phyloP scores from a whole-genome alignment of 1,139 yeast genomes.

The Taphrina flavorubra region DNA sequence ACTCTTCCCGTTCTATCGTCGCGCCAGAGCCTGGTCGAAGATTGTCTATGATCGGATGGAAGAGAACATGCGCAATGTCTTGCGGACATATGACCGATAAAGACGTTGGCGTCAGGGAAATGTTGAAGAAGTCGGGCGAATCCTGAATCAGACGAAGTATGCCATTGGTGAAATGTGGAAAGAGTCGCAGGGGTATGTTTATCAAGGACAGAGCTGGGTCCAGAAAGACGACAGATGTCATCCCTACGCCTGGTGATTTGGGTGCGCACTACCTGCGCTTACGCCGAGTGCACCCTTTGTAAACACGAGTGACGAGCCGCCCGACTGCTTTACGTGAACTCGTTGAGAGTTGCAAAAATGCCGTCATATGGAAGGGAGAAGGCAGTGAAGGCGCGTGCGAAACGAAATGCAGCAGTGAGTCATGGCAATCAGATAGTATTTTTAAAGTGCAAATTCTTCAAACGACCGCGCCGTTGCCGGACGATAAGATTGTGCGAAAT shows the following conservation, averaged over 20 bases:
- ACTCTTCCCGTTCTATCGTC: conserved; percentile 57
- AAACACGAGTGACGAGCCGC: too few species aligned
- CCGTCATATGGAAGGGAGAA: too few species aligned
- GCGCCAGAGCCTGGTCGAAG: conserved; percentile 50
- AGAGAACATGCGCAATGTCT: conserved; percentile 53
- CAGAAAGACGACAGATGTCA: conserved; percentile 33
- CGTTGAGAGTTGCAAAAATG: too few species aligned
- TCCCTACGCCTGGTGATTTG: not conserved
- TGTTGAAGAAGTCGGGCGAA: conserved; percentile 56
- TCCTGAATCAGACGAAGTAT: conserved; percentile 34
- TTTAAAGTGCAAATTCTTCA: too few species aligned
- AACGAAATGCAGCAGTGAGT: too few species aligned
- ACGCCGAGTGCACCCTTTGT: too few species aligned
- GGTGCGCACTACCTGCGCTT: too few species aligned
- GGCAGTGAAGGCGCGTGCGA: too few species aligned
- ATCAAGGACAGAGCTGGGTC: conserved; percentile 33
- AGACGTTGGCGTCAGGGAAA: conserved; percentile 64
- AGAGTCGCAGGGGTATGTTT: conserved; percentile 39
- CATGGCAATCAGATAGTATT: too few species aligned
- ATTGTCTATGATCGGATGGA: conserved; percentile 47
- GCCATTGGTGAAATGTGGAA: conserved; percentile 40
- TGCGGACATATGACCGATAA: conserved; percentile 63
- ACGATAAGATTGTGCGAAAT: too few species aligned
- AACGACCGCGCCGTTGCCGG: too few species aligned
- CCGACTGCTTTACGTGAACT: too few species aligned